These are phyloP conservation scores for Flammula alnicola DNA, from an alignment of 1,284 basidiomycete genomes.

Conservation along the genomic window DNA sequence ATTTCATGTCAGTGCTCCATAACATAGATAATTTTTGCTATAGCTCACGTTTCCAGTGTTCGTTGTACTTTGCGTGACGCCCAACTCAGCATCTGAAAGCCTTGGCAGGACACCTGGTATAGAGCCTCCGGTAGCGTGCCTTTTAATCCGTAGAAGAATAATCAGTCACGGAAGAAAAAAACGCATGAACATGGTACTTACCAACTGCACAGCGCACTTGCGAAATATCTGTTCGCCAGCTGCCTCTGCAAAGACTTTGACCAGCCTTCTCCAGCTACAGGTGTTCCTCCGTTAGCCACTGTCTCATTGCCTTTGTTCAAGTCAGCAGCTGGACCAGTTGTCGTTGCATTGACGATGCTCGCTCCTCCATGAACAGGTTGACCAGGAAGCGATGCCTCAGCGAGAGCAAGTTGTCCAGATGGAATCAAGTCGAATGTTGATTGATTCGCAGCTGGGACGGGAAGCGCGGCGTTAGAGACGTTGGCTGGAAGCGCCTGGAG, in stretches of 20 bases:
- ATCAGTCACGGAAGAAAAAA: not conserved
- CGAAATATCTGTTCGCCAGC: constrained; percentile 82
- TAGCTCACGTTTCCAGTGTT: constrained; percentile 75
- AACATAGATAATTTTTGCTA: not conserved
- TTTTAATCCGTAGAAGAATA: constrained; percentile 23
- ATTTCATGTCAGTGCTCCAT: not conserved
- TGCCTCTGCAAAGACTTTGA: constrained; percentile 65
- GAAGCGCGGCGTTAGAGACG: constrained; percentile 57
- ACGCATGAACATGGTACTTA: constrained; percentile 41
- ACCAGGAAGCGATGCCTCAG: constrained; percentile 67
- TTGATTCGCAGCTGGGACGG: constrained; percentile 49
- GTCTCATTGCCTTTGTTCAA: constrained; percentile 63
- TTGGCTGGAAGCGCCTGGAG: constrained; percentile 75
- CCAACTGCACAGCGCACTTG: constrained; percentile 90
- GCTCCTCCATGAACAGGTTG: constrained; percentile 59
- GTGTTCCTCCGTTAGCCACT: constrained; percentile 76
- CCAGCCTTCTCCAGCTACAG: constrained; percentile 71
- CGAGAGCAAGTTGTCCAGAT: constrained; percentile 72
- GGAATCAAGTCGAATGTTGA: constrained; percentile 76
- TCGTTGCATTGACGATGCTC: constrained; percentile 49
- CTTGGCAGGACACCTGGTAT: constrained; percentile 72
- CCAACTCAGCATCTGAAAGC: constrained; percentile 73
- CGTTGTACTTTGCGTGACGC: constrained; percentile 69
- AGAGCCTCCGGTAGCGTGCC: constrained; percentile 82
- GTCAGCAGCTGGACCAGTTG: constrained; percentile 59